Evolutionary conservation across 1,284 basidiomycete species (phyloP).

Genomic region (Athelia sp.): DNA sequence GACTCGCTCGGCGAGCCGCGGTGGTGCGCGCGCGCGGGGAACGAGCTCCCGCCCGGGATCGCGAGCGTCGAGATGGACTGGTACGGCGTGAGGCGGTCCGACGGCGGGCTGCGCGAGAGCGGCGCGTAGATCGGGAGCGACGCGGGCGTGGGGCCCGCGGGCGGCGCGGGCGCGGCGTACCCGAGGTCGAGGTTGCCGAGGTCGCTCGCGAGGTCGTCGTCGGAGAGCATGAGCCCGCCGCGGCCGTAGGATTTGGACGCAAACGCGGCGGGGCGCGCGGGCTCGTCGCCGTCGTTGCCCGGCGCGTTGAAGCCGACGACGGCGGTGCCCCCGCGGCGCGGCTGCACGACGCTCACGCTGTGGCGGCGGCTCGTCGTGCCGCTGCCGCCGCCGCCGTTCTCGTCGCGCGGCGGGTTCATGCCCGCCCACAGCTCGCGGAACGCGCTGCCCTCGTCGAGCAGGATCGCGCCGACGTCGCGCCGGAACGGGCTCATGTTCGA

Average conservation of each 20-base stretch:
- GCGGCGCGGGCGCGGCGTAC: too few species aligned
- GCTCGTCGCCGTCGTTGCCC: constrained; percentile 44
- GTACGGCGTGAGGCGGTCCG: constrained; percentile 52
- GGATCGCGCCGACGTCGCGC: constrained; percentile 70
- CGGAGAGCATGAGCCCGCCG: constrained; percentile 62
- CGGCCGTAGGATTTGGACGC: constrained; percentile 24
- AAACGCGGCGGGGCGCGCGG: constrained; percentile 29
- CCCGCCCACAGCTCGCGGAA: constrained; percentile 69
- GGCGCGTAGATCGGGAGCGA: constrained; percentile 69
- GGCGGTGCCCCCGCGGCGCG: constrained; percentile 58
- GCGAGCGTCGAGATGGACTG: constrained; percentile 53
- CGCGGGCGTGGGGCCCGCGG: too few species aligned
- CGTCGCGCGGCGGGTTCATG: constrained; percentile 54
- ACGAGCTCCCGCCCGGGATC: constrained; percentile 41
- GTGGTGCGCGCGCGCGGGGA: constrained; percentile 34
- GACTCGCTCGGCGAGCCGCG: constrained; percentile 58
- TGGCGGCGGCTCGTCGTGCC: constrained; percentile 83
- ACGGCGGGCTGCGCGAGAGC: constrained; percentile 57
- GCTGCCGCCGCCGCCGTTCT: constrained; percentile 57
- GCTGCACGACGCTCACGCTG: constrained; percentile 81
- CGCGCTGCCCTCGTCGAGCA: constrained; percentile 63
- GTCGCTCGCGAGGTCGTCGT: constrained; percentile 75
- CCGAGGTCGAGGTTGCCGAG: constrained; percentile 64
- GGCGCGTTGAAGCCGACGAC: constrained; percentile 65
- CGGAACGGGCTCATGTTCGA: constrained; percentile 81